Base-by-base conservation (phyloP, 2,329 filamentous ascomycete genomes). In the Fusarium sp. region DNA sequence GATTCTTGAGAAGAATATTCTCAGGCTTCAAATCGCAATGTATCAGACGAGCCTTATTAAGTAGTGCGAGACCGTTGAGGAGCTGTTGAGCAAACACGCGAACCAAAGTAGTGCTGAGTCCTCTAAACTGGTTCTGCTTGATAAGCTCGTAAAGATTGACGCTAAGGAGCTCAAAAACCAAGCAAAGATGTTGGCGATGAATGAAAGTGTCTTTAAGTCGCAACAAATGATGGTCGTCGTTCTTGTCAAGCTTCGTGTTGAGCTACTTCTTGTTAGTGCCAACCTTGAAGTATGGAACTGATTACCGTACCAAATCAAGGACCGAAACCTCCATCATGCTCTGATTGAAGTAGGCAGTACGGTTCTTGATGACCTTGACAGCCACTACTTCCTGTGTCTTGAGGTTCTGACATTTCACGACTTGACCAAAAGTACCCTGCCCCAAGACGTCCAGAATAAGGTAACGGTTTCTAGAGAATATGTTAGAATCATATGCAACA, bases 301-400 rank as follows among this genome's bases (percentile, higher is more conserved):
- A 35, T 19, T 23, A 33, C 32, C 25, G 65, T 87, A 97, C 94
- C 87, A 99, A 81, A 83, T 99, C 96, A 65, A 99, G 87, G 30
- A 99, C 96, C 4, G 96, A 99, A 37, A 99, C 96, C 81, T 99
- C 96, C 96, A 99, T 99, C 96, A 99, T 99, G 83, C 96, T 98
- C 83, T 99, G 96, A 81, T 99, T 99, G 86, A 99, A 99, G 83
- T 99, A 99, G 42, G 96, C 96, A 4, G 96, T 99, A 79, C 96
- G 92, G 83, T 99, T 99, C 85, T 99, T 99, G 85, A 99, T 96
- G 61, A 99, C 96, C 85, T 99, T 99, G 76, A 99, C 96, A 7
- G 96, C 96, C 49, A 99, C 96, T 43, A 99, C 96, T 83, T 99
- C 96, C 82, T 98, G 95, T 2, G 96, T 98, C 85, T 97, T 98